Evolutionary conservation across 2,329 filamentous ascomycete genomes (phyloP), one percentile per base, ranked within the genome.

Genomic region (Bipolaris oryzae): DNA sequence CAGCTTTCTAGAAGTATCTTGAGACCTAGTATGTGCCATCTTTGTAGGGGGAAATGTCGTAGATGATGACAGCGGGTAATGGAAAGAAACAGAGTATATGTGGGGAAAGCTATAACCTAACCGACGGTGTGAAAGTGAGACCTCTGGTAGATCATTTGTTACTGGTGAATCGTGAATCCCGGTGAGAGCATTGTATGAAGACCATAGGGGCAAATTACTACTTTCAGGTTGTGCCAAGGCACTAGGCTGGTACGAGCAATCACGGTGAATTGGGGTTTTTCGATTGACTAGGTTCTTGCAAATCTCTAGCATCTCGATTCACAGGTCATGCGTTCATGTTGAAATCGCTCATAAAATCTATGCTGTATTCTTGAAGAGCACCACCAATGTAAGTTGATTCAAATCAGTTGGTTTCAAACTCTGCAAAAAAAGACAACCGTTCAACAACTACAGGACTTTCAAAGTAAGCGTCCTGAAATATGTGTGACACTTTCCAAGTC

Each of bases 1-100:
- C 13, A 50, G 15, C 38, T 37, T 54, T 21, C 50, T 43, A 11
- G 35, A 51, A 16, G 31, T n/a, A 34, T 41, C 38, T 58, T 42
- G 23, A 31, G 23, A 35, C 21, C 45, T 49, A 20, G 37, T 34
- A 25, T 41, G 21, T 7, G 45, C 13, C 54, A 54, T 53, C 11
- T 41, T 44, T 20, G 41, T 6, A 11, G 34, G 33, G 31, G 28
- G 7, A 37, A 31, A 33, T 42, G 11, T 25, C 9, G 31, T 39
- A 7, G 38, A 35, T 23, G 34, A n/a, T 16, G 44, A 20, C 15
- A 28, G 15, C 1, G 18, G 33, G 18, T n/a, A 25, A 21, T 21
- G 3, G 18, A 13, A 39, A 5, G 20, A 21, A 21, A 39, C 15
- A 10, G 3, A 21, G 5, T 9, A 39, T 39, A 13, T 35, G 15